A percentile compares a stretch with the other conserved stretches of the same genome.
Evolutionary conservation across 495 filamentous ascomycete species (phyloP).

Genomic region (Xylaria longipes): DNA sequence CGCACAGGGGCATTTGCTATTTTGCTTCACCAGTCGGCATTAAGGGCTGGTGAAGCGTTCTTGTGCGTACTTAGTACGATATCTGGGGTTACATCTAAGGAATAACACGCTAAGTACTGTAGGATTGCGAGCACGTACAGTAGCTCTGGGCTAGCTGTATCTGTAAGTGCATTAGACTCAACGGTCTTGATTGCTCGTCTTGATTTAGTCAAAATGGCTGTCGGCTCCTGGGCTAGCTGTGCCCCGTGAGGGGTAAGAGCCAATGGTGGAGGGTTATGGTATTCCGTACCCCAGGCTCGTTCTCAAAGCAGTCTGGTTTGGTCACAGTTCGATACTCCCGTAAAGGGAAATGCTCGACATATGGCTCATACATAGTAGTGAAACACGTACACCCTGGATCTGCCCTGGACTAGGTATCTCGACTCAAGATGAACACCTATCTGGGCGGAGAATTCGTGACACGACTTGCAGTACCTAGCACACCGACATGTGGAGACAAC

Average conservation of each 20-base stretch:
- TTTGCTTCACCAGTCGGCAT: background rate
- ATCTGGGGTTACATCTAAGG: slow-evolving; percentile 8
- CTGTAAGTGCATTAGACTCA: background rate
- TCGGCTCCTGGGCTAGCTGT: background rate
- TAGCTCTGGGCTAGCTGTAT: background rate
- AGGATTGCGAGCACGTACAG: background rate
- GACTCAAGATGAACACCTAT: background rate
- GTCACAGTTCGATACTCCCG: background rate
- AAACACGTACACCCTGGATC: background rate
- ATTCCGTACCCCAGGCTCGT: background rate
- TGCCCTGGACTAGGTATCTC: too few species aligned
- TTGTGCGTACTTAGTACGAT: background rate
- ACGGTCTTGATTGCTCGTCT: background rate
- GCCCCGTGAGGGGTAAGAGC: background rate
- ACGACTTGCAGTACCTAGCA: background rate
- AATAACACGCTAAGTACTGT: too few species aligned
- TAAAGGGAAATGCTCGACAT: slow-evolving; percentile 17
- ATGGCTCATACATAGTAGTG: background rate
- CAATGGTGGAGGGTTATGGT: background rate
- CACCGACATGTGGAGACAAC: background rate
- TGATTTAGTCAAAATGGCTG: background rate
- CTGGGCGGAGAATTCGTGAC: background rate
- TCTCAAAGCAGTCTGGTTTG: background rate
- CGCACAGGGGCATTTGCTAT: background rate
- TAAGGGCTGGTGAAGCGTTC: background rate